These are phyloP conservation scores for Neopestalotiopsis sp. DNA, from an alignment of 2,329 filamentous ascomycete species.

Conservation along the genomic window DNA sequence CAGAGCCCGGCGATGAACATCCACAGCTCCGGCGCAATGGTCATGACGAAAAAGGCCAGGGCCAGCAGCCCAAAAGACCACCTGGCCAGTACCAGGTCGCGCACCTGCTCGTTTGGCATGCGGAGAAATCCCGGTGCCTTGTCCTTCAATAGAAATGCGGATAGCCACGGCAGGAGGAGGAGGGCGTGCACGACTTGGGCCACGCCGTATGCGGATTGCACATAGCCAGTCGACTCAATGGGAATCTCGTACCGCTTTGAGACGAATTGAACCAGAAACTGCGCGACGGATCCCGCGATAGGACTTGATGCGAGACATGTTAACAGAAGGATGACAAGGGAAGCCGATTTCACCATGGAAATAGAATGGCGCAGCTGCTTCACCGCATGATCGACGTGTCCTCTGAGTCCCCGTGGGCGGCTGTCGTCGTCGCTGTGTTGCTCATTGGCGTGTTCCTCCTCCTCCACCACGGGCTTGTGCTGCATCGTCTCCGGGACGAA, in stretches of 20 bases:
- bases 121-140: slow-evolving; percentile 26
- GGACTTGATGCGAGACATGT: slow-evolving; percentile 21
- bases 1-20: slow-evolving; percentile 35
- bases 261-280: slow-evolving; percentile 36
- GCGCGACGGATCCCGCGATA: slow-evolving; percentile 10
- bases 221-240: slow-evolving; percentile 37
- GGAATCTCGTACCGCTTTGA: slow-evolving; percentile 37
- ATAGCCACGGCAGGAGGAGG: slow-evolving; percentile 34
- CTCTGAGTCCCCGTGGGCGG: slow-evolving; percentile 4
- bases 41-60: slow-evolving; percentile 31
- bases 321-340: slow-evolving; percentile 26
- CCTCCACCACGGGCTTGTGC: slow-evolving; percentile 8
- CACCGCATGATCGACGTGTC: neutral
- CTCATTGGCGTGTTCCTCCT: neutral
- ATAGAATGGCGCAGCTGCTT: slow-evolving; percentile 19
- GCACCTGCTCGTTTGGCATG: slow-evolving; percentile 31
- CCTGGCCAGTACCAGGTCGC: slow-evolving; percentile 34
- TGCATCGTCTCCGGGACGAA: slow-evolving; percentile 25
- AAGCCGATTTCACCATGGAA: slow-evolving; percentile 22
- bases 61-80: slow-evolving; percentile 32
- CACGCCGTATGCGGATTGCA: slow-evolving; percentile 35
- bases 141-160: slow-evolving; percentile 26
- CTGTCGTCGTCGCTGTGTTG: neutral
- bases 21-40: slow-evolving; percentile 30
- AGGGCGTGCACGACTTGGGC: slow-evolving; percentile 33